These are phyloP conservation scores for Aspergillus uvarum DNA, from an alignment of 2,329 filamentous ascomycete genomes.

Conservation along the genomic window DNA sequence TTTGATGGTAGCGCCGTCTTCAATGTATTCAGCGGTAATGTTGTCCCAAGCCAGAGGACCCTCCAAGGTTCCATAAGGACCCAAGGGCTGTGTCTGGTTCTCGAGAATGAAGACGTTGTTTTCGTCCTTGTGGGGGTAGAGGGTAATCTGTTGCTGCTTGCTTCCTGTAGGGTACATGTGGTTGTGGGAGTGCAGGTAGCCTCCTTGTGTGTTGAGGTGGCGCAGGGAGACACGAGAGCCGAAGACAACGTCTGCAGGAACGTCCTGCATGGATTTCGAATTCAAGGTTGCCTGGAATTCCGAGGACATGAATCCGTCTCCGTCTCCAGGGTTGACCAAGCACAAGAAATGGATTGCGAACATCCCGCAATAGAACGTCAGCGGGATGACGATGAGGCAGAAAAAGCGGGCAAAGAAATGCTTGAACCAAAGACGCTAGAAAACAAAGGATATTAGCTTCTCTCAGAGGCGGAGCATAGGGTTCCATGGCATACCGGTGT, in stretches of 20 bases:
- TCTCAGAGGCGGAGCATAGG: neutral
- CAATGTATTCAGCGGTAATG: conserved; percentile 66
- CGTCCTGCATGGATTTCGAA: conserved; percentile 93
- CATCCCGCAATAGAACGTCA: conserved; percentile 92
- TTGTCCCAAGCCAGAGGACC: conserved; percentile 83
- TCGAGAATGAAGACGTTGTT: conserved; percentile 95
- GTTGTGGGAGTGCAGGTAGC: conserved; percentile 93
- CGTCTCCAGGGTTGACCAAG: conserved; percentile 90
- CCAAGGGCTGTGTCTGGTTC: conserved; percentile 91
- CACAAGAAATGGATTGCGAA: conserved; percentile 96
- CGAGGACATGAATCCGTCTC: conserved; percentile 98
- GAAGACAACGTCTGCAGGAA: conserved; percentile 85
- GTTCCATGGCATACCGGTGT: conserved; percentile 59
- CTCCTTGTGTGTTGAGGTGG: conserved; percentile 95
- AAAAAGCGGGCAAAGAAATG: conserved; percentile 89
- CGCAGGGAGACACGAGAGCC: conserved; percentile 83
- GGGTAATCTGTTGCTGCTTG: conserved; percentile 97
- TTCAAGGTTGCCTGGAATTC: conserved; percentile 98
- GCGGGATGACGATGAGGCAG: conserved; percentile 85
- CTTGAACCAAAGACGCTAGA: conserved; percentile 78
- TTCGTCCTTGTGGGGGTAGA: conserved; percentile 98
- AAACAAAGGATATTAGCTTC: conserved; percentile 23
- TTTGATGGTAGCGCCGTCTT: conserved; percentile 76
- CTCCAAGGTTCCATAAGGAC: conserved; percentile 72
- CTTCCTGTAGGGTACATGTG: conserved; percentile 98